phyloP scores from a whole-genome alignment of 192 early-diverging fungal species.

The Borealophlyctis nickersoniae region DNA sequence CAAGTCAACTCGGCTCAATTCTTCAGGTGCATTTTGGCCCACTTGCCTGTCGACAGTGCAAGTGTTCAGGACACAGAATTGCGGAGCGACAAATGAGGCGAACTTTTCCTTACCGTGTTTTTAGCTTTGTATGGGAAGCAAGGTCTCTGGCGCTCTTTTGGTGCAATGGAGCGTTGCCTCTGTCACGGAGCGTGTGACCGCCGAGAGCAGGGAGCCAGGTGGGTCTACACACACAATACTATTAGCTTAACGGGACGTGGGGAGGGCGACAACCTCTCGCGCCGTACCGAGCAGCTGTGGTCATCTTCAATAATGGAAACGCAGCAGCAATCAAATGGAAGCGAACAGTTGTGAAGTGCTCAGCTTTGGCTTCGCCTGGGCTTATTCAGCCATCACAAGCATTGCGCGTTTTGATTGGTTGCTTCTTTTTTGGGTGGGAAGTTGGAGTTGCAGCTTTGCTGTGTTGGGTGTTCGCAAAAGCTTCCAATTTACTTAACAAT shows the following conservation, averaged over 20 bases:
- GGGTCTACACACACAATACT: slow-evolving; percentile 22
- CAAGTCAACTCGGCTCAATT: slow-evolving; percentile 30
- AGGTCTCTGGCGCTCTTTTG: slow-evolving; percentile 33
- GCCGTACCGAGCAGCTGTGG: slow-evolving; percentile 19
- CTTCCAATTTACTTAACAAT: no score
- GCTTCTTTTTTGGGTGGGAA: no score
- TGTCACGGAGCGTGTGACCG: slow-evolving; percentile 47
- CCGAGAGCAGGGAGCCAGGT: slow-evolving; percentile 55
- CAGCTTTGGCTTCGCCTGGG: no score
- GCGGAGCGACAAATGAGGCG: not conserved
- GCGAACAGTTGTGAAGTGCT: no score
- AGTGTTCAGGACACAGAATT: not conserved
- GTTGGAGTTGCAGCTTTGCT: no score
- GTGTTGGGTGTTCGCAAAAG: no score
- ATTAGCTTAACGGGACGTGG: not conserved
- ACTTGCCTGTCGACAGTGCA: slow-evolving; percentile 22
- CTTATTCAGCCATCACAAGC: no score
- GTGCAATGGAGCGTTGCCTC: slow-evolving; percentile 33
- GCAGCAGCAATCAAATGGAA: no score
- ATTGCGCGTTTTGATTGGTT: no score
- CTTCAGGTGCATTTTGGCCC: slow-evolving; percentile 46
- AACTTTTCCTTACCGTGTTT: slow-evolving; percentile 38
- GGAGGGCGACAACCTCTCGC: not conserved
- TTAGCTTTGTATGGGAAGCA: slow-evolving; percentile 43
- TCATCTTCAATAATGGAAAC: no score